Evolutionary conservation across 441 rosid genomes (phyloP).

Genomic region (Croton setiger): DNA sequence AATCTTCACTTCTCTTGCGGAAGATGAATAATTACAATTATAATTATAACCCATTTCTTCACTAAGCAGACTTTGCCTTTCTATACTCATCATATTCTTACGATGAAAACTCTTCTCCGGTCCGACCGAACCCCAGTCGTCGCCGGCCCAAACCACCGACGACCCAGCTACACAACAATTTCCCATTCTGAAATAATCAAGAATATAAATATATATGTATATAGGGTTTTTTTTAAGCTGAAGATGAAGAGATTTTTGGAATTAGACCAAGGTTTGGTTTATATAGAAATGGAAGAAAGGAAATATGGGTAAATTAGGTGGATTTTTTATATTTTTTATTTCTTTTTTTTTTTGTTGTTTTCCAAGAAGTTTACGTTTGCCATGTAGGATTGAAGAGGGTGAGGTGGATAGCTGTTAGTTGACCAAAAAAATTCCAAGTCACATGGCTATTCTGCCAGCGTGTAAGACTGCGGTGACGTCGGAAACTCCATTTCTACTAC

Average conservation of each 20-base stretch:
- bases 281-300: not conserved
- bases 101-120: not conserved
- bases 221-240: not conserved
- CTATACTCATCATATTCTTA: not conserved
- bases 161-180: conserved; percentile 30
- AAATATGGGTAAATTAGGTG: not conserved
- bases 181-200: conserved; percentile 33
- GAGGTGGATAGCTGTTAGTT: conserved; percentile 9
- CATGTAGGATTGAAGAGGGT: not conserved
- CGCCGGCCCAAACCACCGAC: conserved; percentile 32
- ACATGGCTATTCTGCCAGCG: not conserved
- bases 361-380: not conserved
- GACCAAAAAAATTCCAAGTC: conserved; percentile 14
- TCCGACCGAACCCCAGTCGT: conserved; percentile 34
- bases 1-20: conserved; percentile 43
- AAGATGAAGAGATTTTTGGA: not conserved
- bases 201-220: not conserved
- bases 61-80: conserved; percentile 24
- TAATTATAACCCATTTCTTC: not conserved
- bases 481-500: not conserved
- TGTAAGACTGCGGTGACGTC: conserved; percentile 5
- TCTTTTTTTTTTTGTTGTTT: too few relatives aligned
- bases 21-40: not conserved
- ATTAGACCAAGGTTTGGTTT: not conserved
- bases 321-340: too few relatives aligned